Percentiles rank a stretch among this genome's conserved stretches.
These are phyloP conservation scores for Pseudomassariella vexata DNA, from an alignment of 2,329 filamentous ascomycete species.

Conservation along the genomic window DNA sequence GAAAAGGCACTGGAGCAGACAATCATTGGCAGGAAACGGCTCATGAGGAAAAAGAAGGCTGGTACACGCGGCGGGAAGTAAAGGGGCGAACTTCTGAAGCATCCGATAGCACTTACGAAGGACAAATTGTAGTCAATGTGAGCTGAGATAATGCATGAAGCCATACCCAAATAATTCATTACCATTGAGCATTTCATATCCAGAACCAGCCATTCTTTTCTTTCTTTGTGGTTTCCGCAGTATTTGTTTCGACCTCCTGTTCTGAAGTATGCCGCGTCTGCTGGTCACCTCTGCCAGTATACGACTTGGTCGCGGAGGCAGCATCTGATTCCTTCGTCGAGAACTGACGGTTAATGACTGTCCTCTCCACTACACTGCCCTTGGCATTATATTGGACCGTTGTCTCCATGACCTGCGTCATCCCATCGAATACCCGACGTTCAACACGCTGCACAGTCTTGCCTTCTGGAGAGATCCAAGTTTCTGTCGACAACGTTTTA, in stretches of 20 bases:
- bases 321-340: neutral
- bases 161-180: no score
- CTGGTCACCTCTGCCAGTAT: no score
- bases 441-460: no score
- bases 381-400: constrained; percentile 3
- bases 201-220: no score
- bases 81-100: constrained; percentile 10
- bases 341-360: neutral
- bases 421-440: neutral
- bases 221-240: no score
- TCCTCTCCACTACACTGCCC: constrained; percentile 2
- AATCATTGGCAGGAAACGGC: constrained; percentile 80
- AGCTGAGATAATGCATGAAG: no score
- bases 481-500: no score
- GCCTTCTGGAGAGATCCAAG: no score
- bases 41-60: constrained; percentile 66
- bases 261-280: no score
- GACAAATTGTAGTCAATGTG: neutral
- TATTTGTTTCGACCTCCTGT: no score
- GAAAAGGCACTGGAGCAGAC: constrained; percentile 50
- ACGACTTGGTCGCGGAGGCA: neutral
- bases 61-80: constrained; percentile 22
- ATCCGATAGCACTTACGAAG: neutral
- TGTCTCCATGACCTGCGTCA: neutral
- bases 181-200: no score